phyloP scores from a whole-genome alignment of 1,139 yeast species.

The Saccharomyces hybrid region DNA sequence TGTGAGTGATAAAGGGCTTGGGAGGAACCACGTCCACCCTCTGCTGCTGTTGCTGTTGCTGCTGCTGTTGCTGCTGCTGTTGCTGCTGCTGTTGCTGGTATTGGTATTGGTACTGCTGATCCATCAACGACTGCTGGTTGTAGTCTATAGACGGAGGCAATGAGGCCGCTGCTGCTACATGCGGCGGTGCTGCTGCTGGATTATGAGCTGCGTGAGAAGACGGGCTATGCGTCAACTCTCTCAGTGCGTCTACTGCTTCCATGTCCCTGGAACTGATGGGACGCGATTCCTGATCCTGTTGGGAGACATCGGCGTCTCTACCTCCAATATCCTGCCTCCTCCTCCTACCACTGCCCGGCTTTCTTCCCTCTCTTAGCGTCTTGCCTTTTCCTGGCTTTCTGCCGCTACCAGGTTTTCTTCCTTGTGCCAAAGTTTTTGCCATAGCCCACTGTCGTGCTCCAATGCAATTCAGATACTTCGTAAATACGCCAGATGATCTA shows the following conservation, averaged over 20 bases:
- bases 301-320: background rate
- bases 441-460: conserved; percentile 13
- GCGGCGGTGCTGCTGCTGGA: background rate
- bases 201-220: conserved; percentile 1
- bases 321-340: conserved; percentile 17
- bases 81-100: conserved; percentile 4
- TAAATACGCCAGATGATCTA: background rate
- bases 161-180: conserved; percentile 1
- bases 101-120: conserved; percentile 3
- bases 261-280: conserved; percentile 9
- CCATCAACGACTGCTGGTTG: background rate
- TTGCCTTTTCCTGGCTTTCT: conserved; percentile 37
- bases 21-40: background rate
- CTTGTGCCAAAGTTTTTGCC: conserved; percentile 38
- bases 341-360: conserved; percentile 36
- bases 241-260: conserved; percentile 16
- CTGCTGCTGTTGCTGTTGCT: conserved; percentile 4
- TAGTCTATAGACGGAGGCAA: background rate
- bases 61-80: conserved; percentile 4
- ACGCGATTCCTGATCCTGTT: conserved; percentile 3
- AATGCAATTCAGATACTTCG: background rate
- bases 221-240: conserved; percentile 16
- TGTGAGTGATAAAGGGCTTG: background rate
- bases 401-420: conserved; percentile 37
- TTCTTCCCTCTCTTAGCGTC: conserved; percentile 36